Conservation (phyloP, 805 yeast species). For the Wickerhamiella bombiphila region DNA sequence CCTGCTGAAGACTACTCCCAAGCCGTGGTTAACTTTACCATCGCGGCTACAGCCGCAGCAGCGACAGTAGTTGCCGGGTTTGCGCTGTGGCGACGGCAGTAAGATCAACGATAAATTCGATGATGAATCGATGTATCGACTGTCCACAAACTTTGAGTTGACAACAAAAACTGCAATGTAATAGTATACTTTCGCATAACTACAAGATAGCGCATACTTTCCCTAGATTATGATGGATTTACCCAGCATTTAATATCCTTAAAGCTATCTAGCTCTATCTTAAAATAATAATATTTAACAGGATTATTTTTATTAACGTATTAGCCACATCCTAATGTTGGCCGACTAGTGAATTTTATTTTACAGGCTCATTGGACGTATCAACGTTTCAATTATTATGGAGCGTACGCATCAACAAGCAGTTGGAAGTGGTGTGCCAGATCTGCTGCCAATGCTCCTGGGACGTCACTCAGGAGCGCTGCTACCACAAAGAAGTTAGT, state of each 20-base stretch:
- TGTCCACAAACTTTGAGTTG: too few species aligned
- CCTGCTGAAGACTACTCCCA: conserved; percentile 43
- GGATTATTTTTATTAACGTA: not conserved
- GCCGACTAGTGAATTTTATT: too few species aligned
- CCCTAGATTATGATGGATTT: too few species aligned
- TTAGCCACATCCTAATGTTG: not conserved
- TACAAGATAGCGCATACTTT: too few species aligned
- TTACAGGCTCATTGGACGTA: too few species aligned
- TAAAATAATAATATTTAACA: not conserved
- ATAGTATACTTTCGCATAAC: too few species aligned
- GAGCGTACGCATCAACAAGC: conserved; percentile 31
- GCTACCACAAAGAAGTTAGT: conserved; percentile 52
- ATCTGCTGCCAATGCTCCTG: conserved; percentile 30
- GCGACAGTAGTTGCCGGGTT: conserved; percentile 7
- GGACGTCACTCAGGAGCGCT: conserved; percentile 37
- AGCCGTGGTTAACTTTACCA: conserved; percentile 44
- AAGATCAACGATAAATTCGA: not conserved
- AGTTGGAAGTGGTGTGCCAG: conserved; percentile 32
- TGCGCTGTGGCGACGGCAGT: conserved; percentile 1
- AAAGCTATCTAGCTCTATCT: not conserved
- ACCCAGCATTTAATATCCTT: too few species aligned
- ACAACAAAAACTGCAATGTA: too few species aligned
- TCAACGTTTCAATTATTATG: not conserved
- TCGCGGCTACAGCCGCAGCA: conserved; percentile 33
- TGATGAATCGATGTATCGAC: too few species aligned